phyloP scores from a whole-genome alignment of 2,329 filamentous ascomycete genomes.

The Trichophyton equinum region DNA sequence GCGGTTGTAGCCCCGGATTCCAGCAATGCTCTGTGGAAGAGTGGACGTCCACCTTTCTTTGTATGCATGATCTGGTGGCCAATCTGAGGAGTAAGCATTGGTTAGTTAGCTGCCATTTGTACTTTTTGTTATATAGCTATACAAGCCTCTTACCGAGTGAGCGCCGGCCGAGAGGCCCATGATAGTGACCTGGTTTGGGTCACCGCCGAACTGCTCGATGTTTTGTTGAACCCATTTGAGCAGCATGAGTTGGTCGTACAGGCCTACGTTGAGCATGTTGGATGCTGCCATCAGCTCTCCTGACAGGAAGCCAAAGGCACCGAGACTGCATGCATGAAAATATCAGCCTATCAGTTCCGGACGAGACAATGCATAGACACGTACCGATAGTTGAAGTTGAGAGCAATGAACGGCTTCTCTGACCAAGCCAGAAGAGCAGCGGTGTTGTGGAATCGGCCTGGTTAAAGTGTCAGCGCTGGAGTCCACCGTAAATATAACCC shows the following conservation, averaged over 20 bases:
- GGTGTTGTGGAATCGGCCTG: conserved; percentile 42
- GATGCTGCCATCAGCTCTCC: conserved; percentile 41
- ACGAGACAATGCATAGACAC: not conserved
- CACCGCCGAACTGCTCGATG: conserved; percentile 20
- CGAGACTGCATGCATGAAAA: conserved; percentile 17
- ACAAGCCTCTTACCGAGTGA: conserved; percentile 39
- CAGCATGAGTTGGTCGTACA: conserved; percentile 26
- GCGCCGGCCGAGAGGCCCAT: conserved; percentile 29
- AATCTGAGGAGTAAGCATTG: conserved; percentile 32
- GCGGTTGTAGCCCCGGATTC: conserved; percentile 38
- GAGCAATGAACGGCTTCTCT: conserved; percentile 32
- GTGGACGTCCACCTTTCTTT: conserved; percentile 19
- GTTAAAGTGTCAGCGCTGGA: not conserved
- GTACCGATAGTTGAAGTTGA: conserved; percentile 34
- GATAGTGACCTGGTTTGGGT: conserved; percentile 25
- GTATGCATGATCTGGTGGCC: conserved; percentile 53
- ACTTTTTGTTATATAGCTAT: conserved; percentile 4
- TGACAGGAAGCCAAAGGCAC: conserved; percentile 53
- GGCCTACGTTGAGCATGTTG: conserved; percentile 37
- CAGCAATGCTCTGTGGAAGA: conserved; percentile 37
- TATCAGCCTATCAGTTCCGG: not conserved
- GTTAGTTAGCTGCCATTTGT: not conserved
- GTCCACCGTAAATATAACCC: not conserved
- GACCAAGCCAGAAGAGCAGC: conserved; percentile 48
- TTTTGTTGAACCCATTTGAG: conserved; percentile 24